These are phyloP conservation scores for Stemphylium vesicarium DNA, from an alignment of 2,329 filamentous ascomycete species.

Conservation along the genomic window DNA sequence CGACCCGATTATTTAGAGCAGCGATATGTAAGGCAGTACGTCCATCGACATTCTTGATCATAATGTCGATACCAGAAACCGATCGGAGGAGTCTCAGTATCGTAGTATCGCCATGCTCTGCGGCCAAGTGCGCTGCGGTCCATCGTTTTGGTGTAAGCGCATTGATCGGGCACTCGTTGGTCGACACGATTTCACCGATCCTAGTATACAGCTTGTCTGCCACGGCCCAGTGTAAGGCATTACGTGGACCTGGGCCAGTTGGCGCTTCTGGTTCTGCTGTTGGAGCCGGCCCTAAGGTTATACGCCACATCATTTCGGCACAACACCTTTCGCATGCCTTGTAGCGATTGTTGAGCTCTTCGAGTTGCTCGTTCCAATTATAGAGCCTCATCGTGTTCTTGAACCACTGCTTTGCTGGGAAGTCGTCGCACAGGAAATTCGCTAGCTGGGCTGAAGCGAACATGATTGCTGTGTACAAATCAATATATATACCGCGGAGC, in stretches of 20 bases:
- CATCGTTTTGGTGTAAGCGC: constrained; percentile 22
- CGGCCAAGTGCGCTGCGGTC: constrained; percentile 26
- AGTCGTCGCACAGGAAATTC: constrained; percentile 17
- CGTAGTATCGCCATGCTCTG: constrained; percentile 18
- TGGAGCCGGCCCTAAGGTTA: background rate
- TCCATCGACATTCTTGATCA: constrained; percentile 22
- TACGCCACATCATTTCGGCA: constrained; percentile 12
- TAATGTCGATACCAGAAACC: constrained; percentile 16
- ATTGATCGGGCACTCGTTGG: constrained; percentile 28
- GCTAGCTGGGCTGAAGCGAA: constrained; percentile 23
- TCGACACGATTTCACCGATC: constrained; percentile 12
- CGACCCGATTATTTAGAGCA: constrained; percentile 12
- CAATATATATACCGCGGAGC: constrained; percentile 18
- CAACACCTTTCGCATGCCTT: constrained; percentile 9
- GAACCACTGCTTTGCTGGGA: constrained; percentile 11
- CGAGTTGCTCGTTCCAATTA: constrained; percentile 24
- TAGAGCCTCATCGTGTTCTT: constrained; percentile 23
- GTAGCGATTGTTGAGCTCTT: constrained; percentile 16
- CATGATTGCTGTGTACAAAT: constrained; percentile 19
- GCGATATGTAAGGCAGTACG: constrained; percentile 24
- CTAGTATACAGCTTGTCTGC: constrained; percentile 19
- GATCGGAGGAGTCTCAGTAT: constrained; percentile 23
- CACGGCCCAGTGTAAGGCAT: constrained; percentile 27
- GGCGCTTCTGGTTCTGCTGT: background rate
- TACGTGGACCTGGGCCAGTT: constrained; percentile 22